Evolutionary conservation across 441 rosid genomes (phyloP), one percentile per base, ranked within the genome.

Genomic region (Sinapis alba): DNA sequence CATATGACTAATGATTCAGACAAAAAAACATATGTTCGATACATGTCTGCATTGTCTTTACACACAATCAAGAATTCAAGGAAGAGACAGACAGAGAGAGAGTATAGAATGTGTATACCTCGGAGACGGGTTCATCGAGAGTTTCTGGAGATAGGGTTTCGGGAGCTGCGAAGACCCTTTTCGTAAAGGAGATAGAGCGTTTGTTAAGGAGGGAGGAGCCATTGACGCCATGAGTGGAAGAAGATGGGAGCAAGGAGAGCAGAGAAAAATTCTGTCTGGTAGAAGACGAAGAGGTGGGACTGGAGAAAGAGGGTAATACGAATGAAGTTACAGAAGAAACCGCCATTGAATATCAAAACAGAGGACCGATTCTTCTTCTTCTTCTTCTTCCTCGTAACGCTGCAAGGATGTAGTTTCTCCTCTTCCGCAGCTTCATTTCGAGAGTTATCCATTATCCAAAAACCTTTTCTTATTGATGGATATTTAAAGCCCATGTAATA

Each of bases 111-210:
- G 53, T 47, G 53, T 47, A 63, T 21, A 21, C 79, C 60, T 53
- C 27, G 50, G 84, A 73, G 71, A 51, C 80, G 51, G 85, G 67
- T 56, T 58, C 89, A 38, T 81, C 89, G 32, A 80, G 59, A 66
- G 70, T 58, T 50, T 85, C 92, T 50, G 78, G 74, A 56, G 81
- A 61, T 77, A 91, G 47, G 72, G 83, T 80, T 75, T 91, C 94
- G 3, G 93, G 86, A 73, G 91, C 87, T 2, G 94, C 89, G 70
- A 74, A 83, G 69, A 85, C 74, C 84, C 78, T 86, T 36, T 80
- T 86, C 36, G 83, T 28, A 15, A 85, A 72, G 10, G 50, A 68
- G 8, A 73, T 18, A 24, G 80, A 68, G 65, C 84, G 81, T 65
- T 79, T 83, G 18, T 1, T 2, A 36, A 84, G 77, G 63, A 77